phyloP scores from a whole-genome alignment of 345 rosid genomes.

The Theobroma cacao region DNA sequence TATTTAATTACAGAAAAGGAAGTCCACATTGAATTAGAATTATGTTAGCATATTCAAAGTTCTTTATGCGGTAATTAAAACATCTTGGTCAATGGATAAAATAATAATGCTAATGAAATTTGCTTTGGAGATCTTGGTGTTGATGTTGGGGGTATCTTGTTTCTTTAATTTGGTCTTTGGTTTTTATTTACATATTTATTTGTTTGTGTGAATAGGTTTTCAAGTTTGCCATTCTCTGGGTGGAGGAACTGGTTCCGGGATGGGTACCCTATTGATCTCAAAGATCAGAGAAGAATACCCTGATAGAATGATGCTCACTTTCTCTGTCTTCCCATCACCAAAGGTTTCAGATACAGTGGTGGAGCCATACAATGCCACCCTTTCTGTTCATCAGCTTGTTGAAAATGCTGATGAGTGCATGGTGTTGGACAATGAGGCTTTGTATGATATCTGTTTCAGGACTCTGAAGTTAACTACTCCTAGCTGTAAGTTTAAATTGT shows the following conservation, averaged over 20 bases:
- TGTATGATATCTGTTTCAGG: conserved; percentile 33
- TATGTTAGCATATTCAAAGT: neutral
- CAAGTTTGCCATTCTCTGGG: conserved; percentile 36
- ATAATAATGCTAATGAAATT: neutral
- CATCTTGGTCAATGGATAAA: neutral
- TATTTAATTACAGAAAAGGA: neutral
- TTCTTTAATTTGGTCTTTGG: neutral
- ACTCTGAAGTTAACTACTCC: conserved; percentile 32
- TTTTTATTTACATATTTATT: neutral
- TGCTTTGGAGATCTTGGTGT: neutral
- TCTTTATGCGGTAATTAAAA: neutral
- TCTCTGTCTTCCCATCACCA: conserved; percentile 36
- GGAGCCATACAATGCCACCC: conserved; percentile 35
- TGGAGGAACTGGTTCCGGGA: conserved; percentile 34
- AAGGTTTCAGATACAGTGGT: conserved; percentile 34
- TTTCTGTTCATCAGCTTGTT: conserved; percentile 35
- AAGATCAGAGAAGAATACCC: conserved; percentile 36
- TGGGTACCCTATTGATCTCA: conserved; percentile 31
- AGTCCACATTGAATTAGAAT: neutral
- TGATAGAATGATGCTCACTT: conserved; percentile 35
- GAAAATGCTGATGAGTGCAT: conserved; percentile 40
- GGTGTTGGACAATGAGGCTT: conserved; percentile 32
- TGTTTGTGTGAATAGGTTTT: conserved; percentile 12
- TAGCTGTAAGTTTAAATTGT: conserved; percentile 26
- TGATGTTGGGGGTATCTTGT: neutral